Evolutionary conservation across 2,329 filamentous ascomycete genomes (phyloP), one percentile per base, ranked within the genome.

Genomic region (Hymenoscyphus linearis): DNA sequence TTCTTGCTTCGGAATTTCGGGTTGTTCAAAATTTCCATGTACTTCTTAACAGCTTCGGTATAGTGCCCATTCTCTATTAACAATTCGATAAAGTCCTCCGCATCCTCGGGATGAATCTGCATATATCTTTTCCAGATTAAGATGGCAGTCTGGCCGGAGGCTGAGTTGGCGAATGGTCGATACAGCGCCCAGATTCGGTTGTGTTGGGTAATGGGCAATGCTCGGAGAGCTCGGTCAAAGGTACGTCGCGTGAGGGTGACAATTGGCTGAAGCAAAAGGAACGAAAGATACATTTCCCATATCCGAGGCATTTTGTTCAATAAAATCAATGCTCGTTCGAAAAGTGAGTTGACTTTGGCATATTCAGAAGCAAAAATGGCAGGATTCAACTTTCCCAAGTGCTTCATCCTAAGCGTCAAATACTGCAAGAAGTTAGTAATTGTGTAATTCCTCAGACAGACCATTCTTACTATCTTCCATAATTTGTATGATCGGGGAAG

Each of bases 271-370:
- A 90, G 86, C 73, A 93, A 85, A 61, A 99, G 80, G 72, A 99
- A 98, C 55, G 84, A 84, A 64, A 99, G 85, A 74, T 97, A 99
- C 86, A 98, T 91, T 74, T 97, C 93, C 96, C 95, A 99, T 73
- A 99, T 95, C 67, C 86, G 85, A 26, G 96, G 95, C 95, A 99
- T 99, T 78, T 99, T 99, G 78, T 99, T 97, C 64, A 99, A 83
- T 47, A 99, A 82, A 62, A 97, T 90, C 57, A 99, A 79, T 3
- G 95, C 93, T 68, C 91, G 85, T 77, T 99, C 95, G 74, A 96
- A 99, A 47, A 98, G 85, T 59, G 90, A 83, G 74, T 99, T 99
- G 74, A 98, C 92, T 76, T 98, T 99, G 72, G 87, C 84, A 76
- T 89, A 98, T 72, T 99, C 93, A 62, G 84, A 78, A 58, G 85